These are phyloP conservation scores for Ampelocalamus luodianensis DNA, from an alignment of 176 grass and related monocot species.

Conservation along the genomic window DNA sequence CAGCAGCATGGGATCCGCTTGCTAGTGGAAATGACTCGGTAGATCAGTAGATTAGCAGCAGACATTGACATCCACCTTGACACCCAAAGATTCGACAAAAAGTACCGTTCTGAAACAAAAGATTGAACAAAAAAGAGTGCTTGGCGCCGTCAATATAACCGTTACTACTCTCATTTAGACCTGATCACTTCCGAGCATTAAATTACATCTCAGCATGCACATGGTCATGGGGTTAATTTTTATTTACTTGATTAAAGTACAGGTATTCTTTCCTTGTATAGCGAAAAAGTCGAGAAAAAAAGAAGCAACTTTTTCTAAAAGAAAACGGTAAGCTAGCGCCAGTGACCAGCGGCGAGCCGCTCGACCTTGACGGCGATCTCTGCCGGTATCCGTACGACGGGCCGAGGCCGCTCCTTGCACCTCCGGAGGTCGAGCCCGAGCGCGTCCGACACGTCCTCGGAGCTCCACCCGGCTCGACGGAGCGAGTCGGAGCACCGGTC, in stretches of 20 bases:
- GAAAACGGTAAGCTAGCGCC: neutral
- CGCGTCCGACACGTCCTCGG: conserved; percentile 81
- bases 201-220: conserved; percentile 38
- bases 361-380: conserved; percentile 73
- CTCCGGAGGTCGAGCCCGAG: conserved; percentile 59
- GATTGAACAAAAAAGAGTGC: neutral
- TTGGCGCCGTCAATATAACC: conserved; percentile 23
- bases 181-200: conserved; percentile 2
- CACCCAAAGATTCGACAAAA: conserved; percentile 45
- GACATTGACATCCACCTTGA: conserved; percentile 39
- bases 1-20: conserved; percentile 52
- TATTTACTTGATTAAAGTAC: conserved; percentile 54
- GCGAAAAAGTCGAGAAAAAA: conserved; percentile 49
- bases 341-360: conserved; percentile 37
- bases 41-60: conserved; percentile 44
- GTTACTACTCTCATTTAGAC: conserved; percentile 4
- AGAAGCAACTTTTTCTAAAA: conserved; percentile 34
- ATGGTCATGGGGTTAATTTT: conserved; percentile 42
- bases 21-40: conserved; percentile 41
- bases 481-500: conserved; percentile 75
- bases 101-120: neutral
- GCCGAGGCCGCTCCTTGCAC: conserved; percentile 43
- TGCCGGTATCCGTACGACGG: conserved; percentile 48
- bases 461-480: conserved; percentile 72
- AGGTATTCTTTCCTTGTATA: conserved; percentile 57